Percentiles rank a stretch among this genome's conserved stretches.
Conservation (phyloP, 805 yeast genomes). For the Monosporozyma siamensis region DNA sequence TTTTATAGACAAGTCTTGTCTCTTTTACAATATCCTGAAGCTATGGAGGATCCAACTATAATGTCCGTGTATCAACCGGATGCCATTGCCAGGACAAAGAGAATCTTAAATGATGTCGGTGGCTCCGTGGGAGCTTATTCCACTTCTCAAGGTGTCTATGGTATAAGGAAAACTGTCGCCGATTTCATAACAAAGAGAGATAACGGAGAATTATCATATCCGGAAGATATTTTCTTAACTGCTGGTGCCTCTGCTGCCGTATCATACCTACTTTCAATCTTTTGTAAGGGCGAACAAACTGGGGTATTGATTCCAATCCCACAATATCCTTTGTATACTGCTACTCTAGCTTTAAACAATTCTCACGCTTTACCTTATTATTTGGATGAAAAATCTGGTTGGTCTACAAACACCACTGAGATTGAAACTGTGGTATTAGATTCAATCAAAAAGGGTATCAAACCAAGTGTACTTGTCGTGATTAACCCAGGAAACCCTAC, state of each 20-base stretch:
- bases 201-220: constrained; percentile 55
- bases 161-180: constrained; percentile 71
- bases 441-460: constrained; percentile 43
- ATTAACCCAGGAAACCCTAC: constrained; percentile 99
- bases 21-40: constrained; percentile 72
- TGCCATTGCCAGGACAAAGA: constrained; percentile 61
- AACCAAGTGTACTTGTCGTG: constrained; percentile 73
- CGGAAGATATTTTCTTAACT: constrained; percentile 73
- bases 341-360: constrained; percentile 78
- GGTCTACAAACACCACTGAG: constrained; percentile 73
- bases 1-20: constrained; percentile 89
- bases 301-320: constrained; percentile 94
- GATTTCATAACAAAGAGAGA: constrained; percentile 72
- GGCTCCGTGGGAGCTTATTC: constrained; percentile 95
- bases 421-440: constrained; percentile 46
- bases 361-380: constrained; percentile 81
- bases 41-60: constrained; percentile 32
- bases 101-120: constrained; percentile 45
- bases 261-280: constrained; percentile 59
- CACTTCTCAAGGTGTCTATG: constrained; percentile 77
- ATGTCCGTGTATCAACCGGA: constrained; percentile 44
- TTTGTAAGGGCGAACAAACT: constrained; percentile 56
- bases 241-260: constrained; percentile 96
- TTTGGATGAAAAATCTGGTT: constrained; percentile 66
- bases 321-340: constrained; percentile 94